Evolutionary conservation across 164 flowering plant genomes (phyloP), one percentile per base, ranked within the genome.

Genomic region (Magnolia kwangsiensis): DNA sequence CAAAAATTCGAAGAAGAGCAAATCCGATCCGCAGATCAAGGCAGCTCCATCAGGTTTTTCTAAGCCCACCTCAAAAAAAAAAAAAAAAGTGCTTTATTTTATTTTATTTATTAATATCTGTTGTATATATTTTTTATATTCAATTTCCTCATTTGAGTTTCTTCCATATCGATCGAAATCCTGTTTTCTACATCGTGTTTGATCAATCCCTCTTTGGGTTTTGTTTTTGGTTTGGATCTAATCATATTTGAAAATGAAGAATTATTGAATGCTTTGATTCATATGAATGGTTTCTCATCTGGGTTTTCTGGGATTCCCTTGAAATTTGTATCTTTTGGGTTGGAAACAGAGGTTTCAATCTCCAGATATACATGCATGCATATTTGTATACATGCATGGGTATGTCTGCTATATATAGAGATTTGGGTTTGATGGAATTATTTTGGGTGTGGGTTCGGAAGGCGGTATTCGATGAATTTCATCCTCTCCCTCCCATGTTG

Each of bases 11-110:
- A 84, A 79, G 79, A 85, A 72, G 71, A 78, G 75, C 64, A 81
- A 80, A 71, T 75, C 80, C 27, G 78, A 75, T 49, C 86, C 89
- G 84, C 92, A 81, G 89, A 88, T 85, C 88, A 18, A 68, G 11
- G 78, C 85, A 76, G 78, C 90, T 73, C 45, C 82, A 71, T 82
- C 82, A 80, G 91, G 90, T 88, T 80, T 24, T 68, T 78, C 21
- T 11, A 19, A 50, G 24, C 24, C 4, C 18, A 24, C 7, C n/a
- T 16, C 14, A 19, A 31, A 20, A 10, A 14, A 4, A 18, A 50
- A 10, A 50, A 29, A 49, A 45, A 74, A 18, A 27, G 10, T 7
- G 69, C 21, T 31, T 27, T 31, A n/a, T n/a, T 29, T 14, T 27
- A 27, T 27, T 27, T 27, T 1, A 1, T 16, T 59, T 37, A 16